phyloP scores from a whole-genome alignment of 2,329 filamentous ascomycete genomes.

The Metarhizium sp. region DNA sequence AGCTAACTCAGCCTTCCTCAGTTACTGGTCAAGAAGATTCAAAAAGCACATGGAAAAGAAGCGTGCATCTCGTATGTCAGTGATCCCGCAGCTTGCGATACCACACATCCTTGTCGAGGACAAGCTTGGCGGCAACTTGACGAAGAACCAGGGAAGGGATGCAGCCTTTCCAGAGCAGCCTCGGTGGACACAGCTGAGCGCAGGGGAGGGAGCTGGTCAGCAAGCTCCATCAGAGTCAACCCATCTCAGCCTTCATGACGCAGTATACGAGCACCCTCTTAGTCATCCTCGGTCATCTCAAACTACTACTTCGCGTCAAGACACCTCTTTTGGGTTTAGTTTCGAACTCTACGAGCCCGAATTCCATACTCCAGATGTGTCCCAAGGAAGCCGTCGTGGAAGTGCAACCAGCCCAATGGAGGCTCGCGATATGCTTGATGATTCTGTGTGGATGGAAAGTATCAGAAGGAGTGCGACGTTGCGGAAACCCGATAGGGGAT shows the following conservation, averaged over 20 bases:
- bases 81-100: conserved; percentile 69
- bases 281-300: conserved; percentile 41
- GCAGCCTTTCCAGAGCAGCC: neutral
- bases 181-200: conserved; percentile 8
- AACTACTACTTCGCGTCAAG: conserved; percentile 28
- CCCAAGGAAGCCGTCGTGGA: conserved; percentile 47
- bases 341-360: conserved; percentile 45
- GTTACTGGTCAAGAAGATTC: conserved; percentile 78
- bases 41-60: conserved; percentile 65
- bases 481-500: conserved; percentile 30
- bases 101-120: conserved; percentile 89
- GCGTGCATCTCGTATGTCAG: conserved; percentile 65
- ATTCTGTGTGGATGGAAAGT: conserved; percentile 89
- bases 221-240: conserved; percentile 19
- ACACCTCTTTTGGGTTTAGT: conserved; percentile 46
- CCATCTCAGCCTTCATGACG: conserved; percentile 29
- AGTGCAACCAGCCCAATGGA: conserved; percentile 67
- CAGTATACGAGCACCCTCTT: conserved; percentile 36
- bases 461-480: conserved; percentile 79
- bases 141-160: neutral
- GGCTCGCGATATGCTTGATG: conserved; percentile 76
- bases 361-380: conserved; percentile 15
- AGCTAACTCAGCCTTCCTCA: conserved; percentile 14
- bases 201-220: conserved; percentile 6
- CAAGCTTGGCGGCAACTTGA: conserved; percentile 41